Percentiles rank a stretch among this genome's conserved stretches.
phyloP scores from a whole-genome alignment of 306 rosid genomes.

The Glycine tomentella region DNA sequence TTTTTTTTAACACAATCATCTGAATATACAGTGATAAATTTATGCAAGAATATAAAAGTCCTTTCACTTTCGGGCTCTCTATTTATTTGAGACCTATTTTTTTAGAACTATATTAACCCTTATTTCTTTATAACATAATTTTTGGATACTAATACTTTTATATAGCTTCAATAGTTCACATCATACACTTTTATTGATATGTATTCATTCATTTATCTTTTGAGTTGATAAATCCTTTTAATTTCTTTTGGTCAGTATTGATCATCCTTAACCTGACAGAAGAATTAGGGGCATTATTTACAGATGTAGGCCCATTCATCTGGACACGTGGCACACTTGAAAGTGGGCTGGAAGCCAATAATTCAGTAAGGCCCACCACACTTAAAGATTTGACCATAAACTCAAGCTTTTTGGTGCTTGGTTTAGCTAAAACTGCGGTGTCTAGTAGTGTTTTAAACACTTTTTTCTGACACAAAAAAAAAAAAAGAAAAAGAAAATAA shows the following conservation, averaged over 20 bases:
- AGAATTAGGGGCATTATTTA: not conserved
- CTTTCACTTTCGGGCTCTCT: too few species aligned
- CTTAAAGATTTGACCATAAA: slow-evolving; percentile 59
- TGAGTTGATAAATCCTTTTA: not conserved
- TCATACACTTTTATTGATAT: not conserved
- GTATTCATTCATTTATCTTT: not conserved
- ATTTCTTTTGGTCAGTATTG: not conserved
- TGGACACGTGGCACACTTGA: slow-evolving; percentile 71
- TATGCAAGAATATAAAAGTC: too few species aligned
- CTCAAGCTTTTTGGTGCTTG: slow-evolving; percentile 28
- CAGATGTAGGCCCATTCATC: slow-evolving; percentile 45
- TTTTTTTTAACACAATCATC: too few species aligned
- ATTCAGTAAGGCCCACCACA: slow-evolving; percentile 54
- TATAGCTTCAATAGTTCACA: too few species aligned
- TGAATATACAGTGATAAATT: too few species aligned
- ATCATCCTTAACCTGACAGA: slow-evolving; percentile 19
- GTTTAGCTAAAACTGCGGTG: slow-evolving; percentile 17
- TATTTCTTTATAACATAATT: too few species aligned
- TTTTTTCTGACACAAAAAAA: not conserved
- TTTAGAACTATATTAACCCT: too few species aligned
- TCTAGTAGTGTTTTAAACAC: slow-evolving; percentile 31
- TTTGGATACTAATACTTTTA: too few species aligned
- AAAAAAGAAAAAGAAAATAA: not conserved
- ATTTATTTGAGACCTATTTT: too few species aligned
- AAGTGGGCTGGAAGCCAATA: slow-evolving; percentile 64